phyloP scores from a whole-genome alignment of 2,329 filamentous ascomycete genomes.

The Fusarium goolgardi region DNA sequence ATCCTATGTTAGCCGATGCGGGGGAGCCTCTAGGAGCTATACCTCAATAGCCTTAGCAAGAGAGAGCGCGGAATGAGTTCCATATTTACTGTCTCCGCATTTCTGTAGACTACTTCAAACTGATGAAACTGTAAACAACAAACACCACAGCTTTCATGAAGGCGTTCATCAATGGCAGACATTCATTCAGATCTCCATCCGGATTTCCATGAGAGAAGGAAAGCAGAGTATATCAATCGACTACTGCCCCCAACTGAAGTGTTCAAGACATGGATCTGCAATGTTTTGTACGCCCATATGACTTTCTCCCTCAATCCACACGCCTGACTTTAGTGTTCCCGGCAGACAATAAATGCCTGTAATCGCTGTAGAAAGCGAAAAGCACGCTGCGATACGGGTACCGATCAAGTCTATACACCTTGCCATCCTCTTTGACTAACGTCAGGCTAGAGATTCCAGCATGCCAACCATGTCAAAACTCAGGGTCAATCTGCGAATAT shows the following conservation, averaged over 20 bases:
- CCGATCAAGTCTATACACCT: accelerated
- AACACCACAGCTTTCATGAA: neutral
- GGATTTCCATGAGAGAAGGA: neutral
- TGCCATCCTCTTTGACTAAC: accelerated
- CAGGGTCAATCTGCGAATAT: constrained; percentile 15
- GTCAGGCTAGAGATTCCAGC: neutral
- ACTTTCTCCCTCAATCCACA: too few relatives aligned
- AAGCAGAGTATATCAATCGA: neutral
- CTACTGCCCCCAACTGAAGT: neutral
- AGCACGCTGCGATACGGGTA: constrained; percentile 21
- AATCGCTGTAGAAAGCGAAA: constrained; percentile 26
- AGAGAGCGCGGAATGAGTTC: constrained; percentile 11
- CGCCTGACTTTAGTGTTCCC: neutral
- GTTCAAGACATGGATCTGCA: neutral
- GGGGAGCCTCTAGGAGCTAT: neutral
- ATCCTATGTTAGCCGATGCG: too few relatives aligned
- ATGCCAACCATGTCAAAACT: constrained; percentile 14
- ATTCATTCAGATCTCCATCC: too few relatives aligned
- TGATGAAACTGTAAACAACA: neutral
- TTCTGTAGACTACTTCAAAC: neutral
- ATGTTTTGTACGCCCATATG: constrained; percentile 4
- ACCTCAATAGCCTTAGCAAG: neutral
- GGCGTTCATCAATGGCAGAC: too few relatives aligned
- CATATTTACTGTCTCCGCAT: constrained; percentile 6
- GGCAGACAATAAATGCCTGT: constrained; percentile 19